Percentiles rank a stretch among this genome's conserved stretches.
These are phyloP conservation scores for Artemisia annua DNA, from an alignment of 129 eudicot genomes.

Conservation along the genomic window DNA sequence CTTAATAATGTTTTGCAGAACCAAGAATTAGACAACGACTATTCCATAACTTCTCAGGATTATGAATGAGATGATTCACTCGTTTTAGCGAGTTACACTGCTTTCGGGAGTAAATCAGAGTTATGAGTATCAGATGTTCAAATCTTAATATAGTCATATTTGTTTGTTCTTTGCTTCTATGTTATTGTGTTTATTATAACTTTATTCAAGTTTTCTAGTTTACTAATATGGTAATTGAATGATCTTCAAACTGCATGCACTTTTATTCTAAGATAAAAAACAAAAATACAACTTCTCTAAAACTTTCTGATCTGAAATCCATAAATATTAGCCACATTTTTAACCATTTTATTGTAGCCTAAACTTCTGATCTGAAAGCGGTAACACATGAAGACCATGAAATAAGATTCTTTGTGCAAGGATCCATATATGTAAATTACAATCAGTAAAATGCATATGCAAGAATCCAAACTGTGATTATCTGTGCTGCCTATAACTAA, in stretches of 20 bases:
- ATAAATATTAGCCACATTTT: neutral
- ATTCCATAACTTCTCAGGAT: constrained; percentile 35
- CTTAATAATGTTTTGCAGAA: constrained; percentile 39
- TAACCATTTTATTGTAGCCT: too few relatives aligned
- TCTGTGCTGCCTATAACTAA: constrained; percentile 30
- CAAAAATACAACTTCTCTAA: too few relatives aligned
- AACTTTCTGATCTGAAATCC: neutral
- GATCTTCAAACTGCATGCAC: too few relatives aligned
- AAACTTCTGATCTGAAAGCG: neutral
- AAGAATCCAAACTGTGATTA: constrained; percentile 36
- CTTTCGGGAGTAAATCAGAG: too few relatives aligned
- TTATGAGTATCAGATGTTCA: neutral
- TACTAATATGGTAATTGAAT: too few relatives aligned
- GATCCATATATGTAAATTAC: constrained; percentile 27
- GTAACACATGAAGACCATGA: constrained; percentile 7
- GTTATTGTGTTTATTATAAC: neutral
- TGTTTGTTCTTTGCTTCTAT: constrained; percentile 8
- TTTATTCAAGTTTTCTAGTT: too few relatives aligned
- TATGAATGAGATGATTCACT: constrained; percentile 23
- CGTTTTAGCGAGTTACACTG: neutral
- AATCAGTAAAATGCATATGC: constrained; percentile 33
- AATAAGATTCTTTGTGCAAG: constrained; percentile 25
- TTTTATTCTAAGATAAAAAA: too few relatives aligned
- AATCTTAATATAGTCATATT: neutral
- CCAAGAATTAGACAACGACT: constrained; percentile 38